Evolutionary conservation across 2,329 filamentous ascomycete species (phyloP).

Genomic region (Fusarium sp.): DNA sequence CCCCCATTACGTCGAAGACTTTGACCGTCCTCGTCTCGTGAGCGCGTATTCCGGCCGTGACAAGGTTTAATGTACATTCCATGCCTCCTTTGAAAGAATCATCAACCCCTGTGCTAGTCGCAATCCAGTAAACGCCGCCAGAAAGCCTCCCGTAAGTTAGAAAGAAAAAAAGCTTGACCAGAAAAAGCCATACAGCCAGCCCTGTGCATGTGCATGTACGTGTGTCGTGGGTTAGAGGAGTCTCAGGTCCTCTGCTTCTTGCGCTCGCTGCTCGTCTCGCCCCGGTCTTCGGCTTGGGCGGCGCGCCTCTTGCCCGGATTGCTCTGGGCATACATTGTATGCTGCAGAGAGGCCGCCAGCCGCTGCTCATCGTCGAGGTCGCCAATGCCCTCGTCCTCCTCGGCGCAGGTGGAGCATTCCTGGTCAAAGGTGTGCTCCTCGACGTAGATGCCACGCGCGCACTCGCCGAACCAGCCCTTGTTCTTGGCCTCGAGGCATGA

Average conservation of each 20-base stretch:
- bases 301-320: conserved; percentile 40
- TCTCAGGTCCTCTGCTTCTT: conserved; percentile 54
- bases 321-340: conserved; percentile 11
- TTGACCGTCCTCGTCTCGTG: neutral
- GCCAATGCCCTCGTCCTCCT: conserved; percentile 61
- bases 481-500: conserved; percentile 67
- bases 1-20: neutral
- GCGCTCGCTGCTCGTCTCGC: conserved; percentile 29
- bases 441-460: conserved; percentile 57
- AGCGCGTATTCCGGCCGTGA: conserved; percentile 1
- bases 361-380: conserved; percentile 55
- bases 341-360: conserved; percentile 17
- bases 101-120: conserved; percentile 6
- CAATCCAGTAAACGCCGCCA: conserved; percentile 28
- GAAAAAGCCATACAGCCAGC: neutral
- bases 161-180: conserved; percentile 1
- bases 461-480: conserved; percentile 62
- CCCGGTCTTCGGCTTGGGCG: conserved; percentile 40
- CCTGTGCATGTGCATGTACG: neutral
- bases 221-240: neutral
- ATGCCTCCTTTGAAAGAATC: neutral
- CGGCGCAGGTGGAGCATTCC: conserved; percentile 62
- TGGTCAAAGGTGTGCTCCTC: conserved; percentile 65
- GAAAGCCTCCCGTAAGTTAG: conserved; percentile 11
- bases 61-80: conserved; percentile 16